Percentiles rank a stretch among this genome's conserved stretches.
These are phyloP conservation scores for Paxillus ammoniavirescens DNA, from an alignment of 768 basidiomycete genomes.

Conservation along the genomic window DNA sequence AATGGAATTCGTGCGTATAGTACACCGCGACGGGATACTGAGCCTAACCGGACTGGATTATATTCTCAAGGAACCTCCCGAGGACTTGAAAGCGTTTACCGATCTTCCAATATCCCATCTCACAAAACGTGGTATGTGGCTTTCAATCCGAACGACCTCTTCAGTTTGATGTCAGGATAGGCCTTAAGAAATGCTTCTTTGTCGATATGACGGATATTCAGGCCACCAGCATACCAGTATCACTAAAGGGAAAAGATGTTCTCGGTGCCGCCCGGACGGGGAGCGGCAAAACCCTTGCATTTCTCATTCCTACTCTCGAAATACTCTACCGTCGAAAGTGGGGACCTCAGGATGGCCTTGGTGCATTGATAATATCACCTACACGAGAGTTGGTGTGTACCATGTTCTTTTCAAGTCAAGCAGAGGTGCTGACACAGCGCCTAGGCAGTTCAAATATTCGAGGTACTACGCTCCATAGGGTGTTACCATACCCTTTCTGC, in stretches of 20 bases:
- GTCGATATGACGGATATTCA: conserved; percentile 85
- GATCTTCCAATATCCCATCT: conserved; percentile 76
- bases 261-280: conserved; percentile 71
- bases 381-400: conserved; percentile 83
- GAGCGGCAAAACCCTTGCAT: conserved; percentile 74
- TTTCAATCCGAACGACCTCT: neutral
- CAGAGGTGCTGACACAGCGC: conserved; percentile 3
- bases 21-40: neutral
- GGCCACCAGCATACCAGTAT: conserved; percentile 53
- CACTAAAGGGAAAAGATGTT: conserved; percentile 63
- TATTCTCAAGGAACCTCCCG: conserved; percentile 45
- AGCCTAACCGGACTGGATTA: conserved; percentile 12
- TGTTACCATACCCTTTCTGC: conserved; percentile 91
- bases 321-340: conserved; percentile 62
- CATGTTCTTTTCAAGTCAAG: neutral
- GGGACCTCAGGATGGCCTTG: conserved; percentile 74
- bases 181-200: conserved; percentile 85
- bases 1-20: conserved; percentile 46
- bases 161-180: conserved; percentile 35
- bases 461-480: conserved; percentile 91
- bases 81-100: conserved; percentile 52
- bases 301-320: conserved; percentile 67
- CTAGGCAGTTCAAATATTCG: conserved; percentile 98
- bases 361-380: conserved; percentile 91
- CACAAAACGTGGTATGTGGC: conserved; percentile 66